Percentiles rank a stretch among this genome's conserved stretches.
These are phyloP conservation scores for Beauveria sp. DNA, from an alignment of 2,329 filamentous ascomycete species.

Conservation along the genomic window DNA sequence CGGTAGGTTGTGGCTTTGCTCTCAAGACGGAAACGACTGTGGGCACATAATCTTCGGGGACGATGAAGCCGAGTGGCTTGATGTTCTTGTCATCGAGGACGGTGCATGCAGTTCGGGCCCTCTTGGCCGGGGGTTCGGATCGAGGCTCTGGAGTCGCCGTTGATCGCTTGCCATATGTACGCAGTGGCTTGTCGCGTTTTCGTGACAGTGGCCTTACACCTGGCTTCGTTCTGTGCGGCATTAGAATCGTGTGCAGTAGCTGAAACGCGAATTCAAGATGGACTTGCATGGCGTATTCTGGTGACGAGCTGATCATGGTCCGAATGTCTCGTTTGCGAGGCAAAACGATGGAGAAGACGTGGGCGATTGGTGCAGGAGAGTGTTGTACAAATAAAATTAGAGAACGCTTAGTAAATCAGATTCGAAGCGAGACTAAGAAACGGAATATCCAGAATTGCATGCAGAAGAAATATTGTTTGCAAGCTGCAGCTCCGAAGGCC, in stretches of 20 bases:
- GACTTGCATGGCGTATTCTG: constrained; percentile 24
- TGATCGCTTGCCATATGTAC: constrained; percentile 33
- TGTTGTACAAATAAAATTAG: neutral
- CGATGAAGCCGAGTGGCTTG: neutral
- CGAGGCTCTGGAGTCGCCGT: constrained; percentile 18
- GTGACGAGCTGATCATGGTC: constrained; percentile 19
- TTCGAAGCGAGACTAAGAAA: neutral
- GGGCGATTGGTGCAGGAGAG: neutral
- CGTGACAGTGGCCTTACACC: constrained; percentile 18
- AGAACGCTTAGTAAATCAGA: neutral
- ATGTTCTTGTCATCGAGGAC: neutral
- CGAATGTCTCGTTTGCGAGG: neutral
- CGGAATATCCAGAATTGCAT: neutral
- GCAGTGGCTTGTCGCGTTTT: constrained; percentile 27
- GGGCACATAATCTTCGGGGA: neutral
- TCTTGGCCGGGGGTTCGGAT: constrained; percentile 24
- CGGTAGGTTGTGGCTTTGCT: neutral
- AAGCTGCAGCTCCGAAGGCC: neutral
- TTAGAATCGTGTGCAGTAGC: constrained; percentile 9
- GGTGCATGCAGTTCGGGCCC: constrained; percentile 2
- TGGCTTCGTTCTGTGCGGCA: constrained; percentile 23
- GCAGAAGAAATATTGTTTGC: neutral
- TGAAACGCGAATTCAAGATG: neutral
- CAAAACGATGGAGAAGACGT: neutral
- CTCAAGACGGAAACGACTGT: neutral